Base-by-base conservation (phyloP, 2,329 filamentous ascomycete species). In the Stagonosporopsis rhizophila region DNA sequence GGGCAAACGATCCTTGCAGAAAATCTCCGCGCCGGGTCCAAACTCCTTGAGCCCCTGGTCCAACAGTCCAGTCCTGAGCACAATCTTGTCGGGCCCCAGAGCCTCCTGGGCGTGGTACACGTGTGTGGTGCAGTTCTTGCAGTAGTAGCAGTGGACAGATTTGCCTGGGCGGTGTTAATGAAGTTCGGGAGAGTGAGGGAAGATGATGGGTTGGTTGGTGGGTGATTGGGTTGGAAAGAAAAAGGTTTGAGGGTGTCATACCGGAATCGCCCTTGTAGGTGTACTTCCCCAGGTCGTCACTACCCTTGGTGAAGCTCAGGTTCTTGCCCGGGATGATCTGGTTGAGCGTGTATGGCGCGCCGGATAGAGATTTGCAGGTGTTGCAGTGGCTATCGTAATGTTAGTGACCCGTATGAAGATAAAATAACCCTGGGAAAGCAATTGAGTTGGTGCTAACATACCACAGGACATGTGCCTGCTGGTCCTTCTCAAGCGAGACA, bases 181-280 rank as follows among this genome's bases (percentile, higher is more conserved):
- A 38, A 5, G 17, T 32, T 30, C 27, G 38, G 23, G 15, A 15
- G n/a, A 19, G 35, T 25, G 23, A 25, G 23, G 23, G 28, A 6
- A 27, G 25, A 27, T 27, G 9, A 20, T 19, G 19, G 44, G 25
- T 9, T n/a, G 14, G 12, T 22, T 8, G 15, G 15, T 27, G 39
- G 39, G 20, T 8, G 23, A 7, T n/a, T n/a, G 39, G 20, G 20
- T 39, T 17, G 19, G 8, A 22, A 23, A 23, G 37, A 25, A 12
- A 25, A 11, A 6, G 14, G 14, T 22, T 12, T 12, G 12, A 37
- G 19, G 14, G 12, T 8, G 32, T 61, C 69, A 22, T 74, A 79
- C 80, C 82, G 44, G 80, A 83, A 61, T 85, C 83, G 41, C 83
- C 83, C 59, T 81, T 77, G 76, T 86, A 86, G 37, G 80, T 82